These are phyloP conservation scores for Fusarium sp. DNA, from an alignment of 2,329 filamentous ascomycete genomes.

Conservation along the genomic window DNA sequence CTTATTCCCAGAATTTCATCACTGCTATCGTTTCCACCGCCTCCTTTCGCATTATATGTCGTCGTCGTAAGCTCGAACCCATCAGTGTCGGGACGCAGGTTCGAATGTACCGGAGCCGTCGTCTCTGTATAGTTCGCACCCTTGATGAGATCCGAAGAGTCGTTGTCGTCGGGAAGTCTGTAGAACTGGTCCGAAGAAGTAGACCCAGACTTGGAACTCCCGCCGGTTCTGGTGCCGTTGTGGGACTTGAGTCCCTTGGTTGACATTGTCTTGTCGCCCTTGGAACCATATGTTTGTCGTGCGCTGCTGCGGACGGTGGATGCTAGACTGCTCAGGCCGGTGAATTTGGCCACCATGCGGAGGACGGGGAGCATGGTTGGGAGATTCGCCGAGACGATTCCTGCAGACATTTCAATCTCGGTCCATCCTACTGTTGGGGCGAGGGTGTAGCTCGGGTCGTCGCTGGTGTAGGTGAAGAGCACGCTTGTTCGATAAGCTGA, in stretches of 20 bases:
- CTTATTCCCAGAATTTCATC: constrained; percentile 56
- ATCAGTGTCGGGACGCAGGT: constrained; percentile 51
- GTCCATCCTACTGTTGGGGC: constrained; percentile 62
- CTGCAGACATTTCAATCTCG: constrained; percentile 62
- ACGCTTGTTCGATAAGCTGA: constrained; percentile 62
- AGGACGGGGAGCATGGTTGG: constrained; percentile 64
- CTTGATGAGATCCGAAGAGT: constrained; percentile 45
- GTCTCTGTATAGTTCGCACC: constrained; percentile 10
- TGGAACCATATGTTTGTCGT: constrained; percentile 40
- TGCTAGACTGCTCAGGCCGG: constrained; percentile 48
- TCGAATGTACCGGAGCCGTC: background rate
- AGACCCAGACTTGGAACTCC: constrained; percentile 30
- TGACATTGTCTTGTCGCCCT: constrained; percentile 37
- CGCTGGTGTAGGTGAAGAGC: constrained; percentile 58
- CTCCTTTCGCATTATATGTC: constrained; percentile 47
- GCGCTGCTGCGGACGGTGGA: constrained; percentile 31
- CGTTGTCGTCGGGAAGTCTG: constrained; percentile 51
- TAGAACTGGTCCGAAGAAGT: constrained; percentile 47
- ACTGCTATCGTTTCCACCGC: constrained; percentile 48
- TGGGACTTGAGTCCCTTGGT: constrained; percentile 33
- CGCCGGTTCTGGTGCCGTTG: background rate
- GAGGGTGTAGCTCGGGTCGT: constrained; percentile 61
- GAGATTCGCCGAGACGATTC: constrained; percentile 66
- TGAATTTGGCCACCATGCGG: constrained; percentile 56
- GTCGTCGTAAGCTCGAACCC: constrained; percentile 51